A percentile compares a stretch with the other conserved stretches of the same genome.
Evolutionary conservation across 2,329 filamentous ascomycete genomes (phyloP).

Genomic region (Cytospora chrysosperma): DNA sequence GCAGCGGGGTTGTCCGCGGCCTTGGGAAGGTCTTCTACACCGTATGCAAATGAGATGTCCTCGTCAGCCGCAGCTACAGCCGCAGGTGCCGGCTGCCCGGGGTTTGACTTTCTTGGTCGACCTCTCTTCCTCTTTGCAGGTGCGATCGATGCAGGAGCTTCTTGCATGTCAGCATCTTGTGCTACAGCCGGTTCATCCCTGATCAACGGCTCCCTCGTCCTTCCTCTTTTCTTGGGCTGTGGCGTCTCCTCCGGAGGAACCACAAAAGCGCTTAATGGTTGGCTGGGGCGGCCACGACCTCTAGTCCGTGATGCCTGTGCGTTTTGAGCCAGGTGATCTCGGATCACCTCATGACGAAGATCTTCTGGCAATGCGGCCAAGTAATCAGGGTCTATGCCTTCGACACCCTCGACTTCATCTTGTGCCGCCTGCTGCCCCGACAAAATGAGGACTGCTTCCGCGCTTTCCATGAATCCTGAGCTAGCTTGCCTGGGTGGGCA

Average conservation of each 20-base stretch:
- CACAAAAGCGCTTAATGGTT: not conserved
- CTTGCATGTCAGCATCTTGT: slow-evolving; percentile 15
- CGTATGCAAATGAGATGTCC: not conserved
- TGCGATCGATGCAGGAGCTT: not conserved
- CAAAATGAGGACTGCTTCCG: slow-evolving; percentile 4
- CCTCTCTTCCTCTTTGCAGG: slow-evolving; percentile 39
- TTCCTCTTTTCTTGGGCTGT: slow-evolving; percentile 32
- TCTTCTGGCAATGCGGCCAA: slow-evolving; percentile 20
- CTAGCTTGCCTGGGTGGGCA: slow-evolving; percentile 3
- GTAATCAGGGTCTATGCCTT: slow-evolving; percentile 16
- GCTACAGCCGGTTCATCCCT: slow-evolving; percentile 5
- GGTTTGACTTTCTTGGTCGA: slow-evolving; percentile 41
- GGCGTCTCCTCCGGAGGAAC: slow-evolving; percentile 12
- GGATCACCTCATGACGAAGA: slow-evolving; percentile 19
- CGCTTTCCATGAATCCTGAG: not conserved
- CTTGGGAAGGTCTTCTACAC: not conserved
- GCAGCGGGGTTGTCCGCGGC: not conserved
- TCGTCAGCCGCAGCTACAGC: not conserved
- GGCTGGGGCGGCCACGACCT: slow-evolving; percentile 15
- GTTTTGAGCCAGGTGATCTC: slow-evolving; percentile 9
- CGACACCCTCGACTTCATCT: not conserved
- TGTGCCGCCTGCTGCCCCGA: slow-evolving; percentile 4
- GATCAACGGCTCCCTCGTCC: slow-evolving; percentile 27
- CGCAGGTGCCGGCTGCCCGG: slow-evolving; percentile 15
- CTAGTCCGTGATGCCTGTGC: slow-evolving; percentile 23